These are phyloP conservation scores for Rhexocercosporidium sp. DNA, from an alignment of 2,329 filamentous ascomycete species.

Conservation along the genomic window DNA sequence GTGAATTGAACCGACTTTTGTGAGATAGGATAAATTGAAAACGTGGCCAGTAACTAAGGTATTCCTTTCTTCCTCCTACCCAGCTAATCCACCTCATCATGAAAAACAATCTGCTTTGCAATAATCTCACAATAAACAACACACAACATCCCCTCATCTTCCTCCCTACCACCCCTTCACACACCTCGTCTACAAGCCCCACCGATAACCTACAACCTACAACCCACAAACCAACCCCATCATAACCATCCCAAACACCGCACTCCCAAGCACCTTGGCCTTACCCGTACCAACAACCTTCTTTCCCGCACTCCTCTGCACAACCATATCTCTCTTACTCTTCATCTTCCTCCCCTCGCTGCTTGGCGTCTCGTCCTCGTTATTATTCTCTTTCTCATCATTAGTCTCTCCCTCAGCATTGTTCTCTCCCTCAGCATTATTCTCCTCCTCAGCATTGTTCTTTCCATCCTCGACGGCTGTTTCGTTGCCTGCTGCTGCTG, in stretches of 20 bases:
- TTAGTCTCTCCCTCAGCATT: neutral
- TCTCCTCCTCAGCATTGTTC: neutral
- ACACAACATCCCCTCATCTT: too few species aligned
- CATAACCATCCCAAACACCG: neutral
- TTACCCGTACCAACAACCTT: neutral
- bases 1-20: too few species aligned
- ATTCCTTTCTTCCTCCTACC: too few species aligned
- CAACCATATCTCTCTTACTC: neutral
- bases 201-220: neutral
- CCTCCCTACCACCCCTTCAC: too few species aligned
- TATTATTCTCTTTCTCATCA: neutral
- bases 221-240: neutral
- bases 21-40: too few species aligned
- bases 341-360: neutral
- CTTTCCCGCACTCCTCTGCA: constrained; percentile 3
- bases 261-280: constrained; percentile 4
- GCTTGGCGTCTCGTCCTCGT: neutral
- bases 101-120: too few species aligned
- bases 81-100: too few species aligned
- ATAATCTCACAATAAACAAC: too few species aligned
- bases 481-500: neutral
- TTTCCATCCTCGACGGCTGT: neutral
- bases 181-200: too few species aligned
- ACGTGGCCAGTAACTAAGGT: too few species aligned
- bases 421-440: neutral